phyloP scores from a whole-genome alignment of 495 filamentous ascomycete genomes.

The Hypoxylon fuscum region DNA sequence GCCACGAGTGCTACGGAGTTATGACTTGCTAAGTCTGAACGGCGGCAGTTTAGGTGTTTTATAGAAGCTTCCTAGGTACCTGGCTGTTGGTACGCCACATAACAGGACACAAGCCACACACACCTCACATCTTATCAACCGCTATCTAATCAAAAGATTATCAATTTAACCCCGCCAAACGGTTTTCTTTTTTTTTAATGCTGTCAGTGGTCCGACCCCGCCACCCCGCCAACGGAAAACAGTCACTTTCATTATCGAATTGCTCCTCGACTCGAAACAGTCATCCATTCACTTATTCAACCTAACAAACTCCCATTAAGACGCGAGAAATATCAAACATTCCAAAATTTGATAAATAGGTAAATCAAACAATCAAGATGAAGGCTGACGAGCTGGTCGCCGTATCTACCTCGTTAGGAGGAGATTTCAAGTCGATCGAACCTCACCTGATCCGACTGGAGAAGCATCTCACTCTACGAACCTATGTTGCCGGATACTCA shows the following conservation, averaged over 20 bases:
- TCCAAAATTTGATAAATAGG: not conserved
- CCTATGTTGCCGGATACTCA: constrained; percentile 84
- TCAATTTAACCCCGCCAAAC: constrained; percentile 27
- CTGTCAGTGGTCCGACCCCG: constrained; percentile 37
- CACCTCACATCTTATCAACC: constrained; percentile 12
- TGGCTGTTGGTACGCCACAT: too few species aligned
- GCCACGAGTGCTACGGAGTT: too few species aligned
- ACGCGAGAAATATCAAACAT: too few species aligned
- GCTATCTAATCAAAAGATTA: constrained; percentile 15
- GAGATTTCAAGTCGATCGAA: constrained; percentile 84
- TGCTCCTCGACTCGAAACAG: constrained; percentile 25
- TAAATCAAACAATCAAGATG: constrained; percentile 49
- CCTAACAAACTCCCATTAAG: too few species aligned
- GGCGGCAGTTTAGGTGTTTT: too few species aligned
- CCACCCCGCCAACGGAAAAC: constrained; percentile 15
- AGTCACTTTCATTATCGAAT: too few species aligned
- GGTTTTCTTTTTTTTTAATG: constrained; percentile 4
- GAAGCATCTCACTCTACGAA: constrained; percentile 84
- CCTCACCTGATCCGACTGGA: constrained; percentile 79
- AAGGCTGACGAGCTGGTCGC: constrained; percentile 60
- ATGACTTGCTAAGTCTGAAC: too few species aligned
- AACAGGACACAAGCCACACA: too few species aligned
- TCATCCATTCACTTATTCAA: not conserved
- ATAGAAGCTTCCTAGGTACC: too few species aligned
- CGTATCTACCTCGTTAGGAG: constrained; percentile 60